Conservation (phyloP, 2,329 filamentous ascomycete species). For the Sclerotinia minor region DNA sequence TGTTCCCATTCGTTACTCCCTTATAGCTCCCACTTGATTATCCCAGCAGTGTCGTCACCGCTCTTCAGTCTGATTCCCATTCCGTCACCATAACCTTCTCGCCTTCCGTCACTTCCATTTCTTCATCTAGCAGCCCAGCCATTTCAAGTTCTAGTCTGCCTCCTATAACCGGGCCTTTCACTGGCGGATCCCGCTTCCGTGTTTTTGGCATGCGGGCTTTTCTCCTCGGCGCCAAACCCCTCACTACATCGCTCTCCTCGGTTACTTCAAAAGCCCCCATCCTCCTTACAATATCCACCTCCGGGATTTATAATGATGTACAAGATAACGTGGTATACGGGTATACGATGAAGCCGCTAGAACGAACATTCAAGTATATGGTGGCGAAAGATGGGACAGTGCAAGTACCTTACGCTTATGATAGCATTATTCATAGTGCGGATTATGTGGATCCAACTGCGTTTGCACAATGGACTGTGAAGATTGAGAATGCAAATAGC, state of each 20-base stretch:
- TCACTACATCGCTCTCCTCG: not conserved
- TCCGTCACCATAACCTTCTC: conserved; percentile 10
- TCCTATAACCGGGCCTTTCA: not conserved
- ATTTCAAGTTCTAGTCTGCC: not conserved
- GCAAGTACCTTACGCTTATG: not conserved
- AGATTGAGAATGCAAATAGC: not conserved
- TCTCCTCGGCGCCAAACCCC: not conserved
- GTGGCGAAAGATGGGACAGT: not conserved
- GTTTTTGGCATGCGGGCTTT: not conserved
- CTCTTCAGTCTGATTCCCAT: not conserved
- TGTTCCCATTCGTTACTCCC: not conserved
- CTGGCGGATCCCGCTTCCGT: not conserved
- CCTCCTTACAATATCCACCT: not conserved
- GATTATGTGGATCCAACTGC: conserved; percentile 8
- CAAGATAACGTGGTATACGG: not conserved
- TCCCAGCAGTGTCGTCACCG: not conserved
- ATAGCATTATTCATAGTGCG: conserved; percentile 2
- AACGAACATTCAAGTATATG: not conserved
- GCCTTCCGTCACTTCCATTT: not conserved
- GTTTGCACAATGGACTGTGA: conserved; percentile 8
- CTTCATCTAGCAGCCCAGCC: not conserved
- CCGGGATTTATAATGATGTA: not conserved
- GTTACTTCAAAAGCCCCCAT: not conserved
- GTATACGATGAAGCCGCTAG: not conserved
- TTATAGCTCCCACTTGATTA: not conserved